Evolutionary conservation across 352 stramenopile species (phyloP), one percentile per base, ranked within the genome.

Genomic region (Phytophthora parvispora): DNA sequence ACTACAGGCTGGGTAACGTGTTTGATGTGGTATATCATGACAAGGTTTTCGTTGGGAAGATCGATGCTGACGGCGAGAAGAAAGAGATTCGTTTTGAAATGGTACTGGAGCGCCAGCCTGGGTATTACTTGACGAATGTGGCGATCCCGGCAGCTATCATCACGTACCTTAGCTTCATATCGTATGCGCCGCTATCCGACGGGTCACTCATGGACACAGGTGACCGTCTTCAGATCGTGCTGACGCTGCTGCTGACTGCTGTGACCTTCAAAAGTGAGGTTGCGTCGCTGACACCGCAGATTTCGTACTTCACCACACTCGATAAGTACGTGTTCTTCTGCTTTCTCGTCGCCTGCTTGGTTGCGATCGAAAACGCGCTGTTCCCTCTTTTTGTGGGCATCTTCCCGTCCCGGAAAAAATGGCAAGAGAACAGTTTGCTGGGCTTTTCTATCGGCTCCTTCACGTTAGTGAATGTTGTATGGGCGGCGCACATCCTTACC

Each of bases 281-380:
- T 2, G 73, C 79, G 27, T 72, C 68, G 2, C 42, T 84, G 0
- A 82, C 89, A 4, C 84, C 84, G 7, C 77, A 89, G 42, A 78
- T 93, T 2, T 86, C 83, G 58, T 93, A 93, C 52, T 83, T 89
- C 34, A 91, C 83, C 43, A 75, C 72, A 16, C 60, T 91, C n/a
- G 83, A 91, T 58, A 70, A 75, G 52, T 91, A 89, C 47, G 78
- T 91, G 2, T 87, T 85, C 50, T 87, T 89, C 60, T 89, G 81
- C 72, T 91, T 91, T 55, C 60, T 89, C 7, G 64, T 89, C 38
- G 66, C 81, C 4, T 87, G 67, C 24, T 25, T 82, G 24, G 80
- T 91, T 16, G 81, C 79, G n/a, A 47, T 91, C 27, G 83, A 88
- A 64, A 91, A 89, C 45, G 78, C 83, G 2, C 55, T 89, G 0